Base-by-base conservation (phyloP, 1,284 basidiomycete genomes). In the Bjerkandera adusta region DNA sequence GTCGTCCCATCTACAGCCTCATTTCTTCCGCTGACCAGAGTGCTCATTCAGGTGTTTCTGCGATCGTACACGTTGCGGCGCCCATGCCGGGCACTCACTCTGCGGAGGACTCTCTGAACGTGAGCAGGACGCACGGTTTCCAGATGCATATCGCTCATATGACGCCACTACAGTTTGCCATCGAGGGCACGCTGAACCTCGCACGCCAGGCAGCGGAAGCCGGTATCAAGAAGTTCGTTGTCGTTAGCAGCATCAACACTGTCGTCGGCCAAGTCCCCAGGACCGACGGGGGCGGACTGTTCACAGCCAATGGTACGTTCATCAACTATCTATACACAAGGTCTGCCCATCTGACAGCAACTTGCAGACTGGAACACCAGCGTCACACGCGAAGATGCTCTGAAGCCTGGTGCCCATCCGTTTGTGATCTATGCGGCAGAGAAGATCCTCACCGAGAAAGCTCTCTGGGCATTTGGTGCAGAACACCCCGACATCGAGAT, bases 151-250 rank as follows among this genome's bases (percentile, higher is more conserved):
- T 15, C 39, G 34, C 10, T 24, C 16, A 36, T 30, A 45, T 36
- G 24, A n/a, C n/a, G 34, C 5, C 35, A 45, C 32, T 24, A 24
- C 39, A 65, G 62, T 50, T 50, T 12, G 55, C 62, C 3, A 46
- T 64, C 13, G 54, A 60, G 11, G 63, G 63, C 8, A 61, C 57
- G 2, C 36, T 60, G 16, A 63, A 65, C 39, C 45, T 66, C 18
- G 44, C 66, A 1, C 56, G 54, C n/a, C 60, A 64, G 37, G 57
- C 58, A 10, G 51, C 63, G 32, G 48, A 55, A 20, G 57, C 56
- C 1, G 64, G 65, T 1, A 56, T 67, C 25, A 52, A 52, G 39
- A 62, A 59, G n/a, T 57, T 64, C 40, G 55, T 57, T 10, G 36
- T 57, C 16, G 54, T 53, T 8, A 63, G 63, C 50, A 62, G 56